Evolutionary conservation across 495 filamentous ascomycete species (phyloP).

Genomic region (Chaetomium tenue): DNA sequence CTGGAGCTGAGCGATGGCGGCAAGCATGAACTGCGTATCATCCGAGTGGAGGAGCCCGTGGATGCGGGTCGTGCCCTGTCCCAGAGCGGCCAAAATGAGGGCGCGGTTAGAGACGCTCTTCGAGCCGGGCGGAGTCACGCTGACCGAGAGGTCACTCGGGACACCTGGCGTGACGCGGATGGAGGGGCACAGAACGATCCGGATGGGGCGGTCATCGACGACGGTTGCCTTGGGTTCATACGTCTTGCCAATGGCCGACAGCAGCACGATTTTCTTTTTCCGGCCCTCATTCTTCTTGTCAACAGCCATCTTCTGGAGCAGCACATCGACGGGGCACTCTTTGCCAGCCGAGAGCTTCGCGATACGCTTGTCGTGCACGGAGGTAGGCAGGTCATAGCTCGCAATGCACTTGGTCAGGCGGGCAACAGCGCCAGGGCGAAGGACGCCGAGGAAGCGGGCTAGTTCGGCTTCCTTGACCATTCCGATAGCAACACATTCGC

Average conservation of each 20-base stretch:
- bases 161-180: constrained; percentile 71
- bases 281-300: constrained; percentile 98
- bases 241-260: constrained; percentile 85
- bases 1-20: constrained; percentile 74
- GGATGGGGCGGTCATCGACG: constrained; percentile 82
- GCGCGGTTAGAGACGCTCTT: constrained; percentile 98
- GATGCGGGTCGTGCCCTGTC: constrained; percentile 80
- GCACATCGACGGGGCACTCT: constrained; percentile 82
- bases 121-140: constrained; percentile 87
- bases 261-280: constrained; percentile 95
- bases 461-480: constrained; percentile 98
- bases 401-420: constrained; percentile 87
- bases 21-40: constrained; percentile 95
- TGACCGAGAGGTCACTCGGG: constrained; percentile 59
- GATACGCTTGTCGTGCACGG: constrained; percentile 78
- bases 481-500: constrained; percentile 92
- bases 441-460: constrained; percentile 82
- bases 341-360: constrained; percentile 82
- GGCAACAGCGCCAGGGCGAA: constrained; percentile 82
- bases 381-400: constrained; percentile 89
- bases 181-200: constrained; percentile 77
- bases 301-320: constrained; percentile 89
- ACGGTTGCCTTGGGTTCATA: constrained; percentile 82
- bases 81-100: constrained; percentile 86
- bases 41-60: constrained; percentile 93